A percentile compares a stretch with the other conserved stretches of the same genome.
Conservation (phyloP, 2,329 filamentous ascomycete species). For the Xylaria sp. region DNA sequence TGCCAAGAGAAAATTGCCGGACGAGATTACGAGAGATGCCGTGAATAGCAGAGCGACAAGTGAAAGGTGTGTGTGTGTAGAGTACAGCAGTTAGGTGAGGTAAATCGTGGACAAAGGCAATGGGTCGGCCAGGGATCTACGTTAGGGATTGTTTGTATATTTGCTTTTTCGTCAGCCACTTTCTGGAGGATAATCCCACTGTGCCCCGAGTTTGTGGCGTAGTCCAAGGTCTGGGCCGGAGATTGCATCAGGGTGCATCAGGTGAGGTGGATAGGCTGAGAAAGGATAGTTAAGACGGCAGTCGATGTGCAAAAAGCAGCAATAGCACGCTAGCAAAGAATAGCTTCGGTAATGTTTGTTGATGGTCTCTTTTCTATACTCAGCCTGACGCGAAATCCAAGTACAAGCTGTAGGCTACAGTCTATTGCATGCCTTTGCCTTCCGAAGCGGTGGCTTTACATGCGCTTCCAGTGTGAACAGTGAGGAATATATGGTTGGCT, state of each 20-base stretch:
- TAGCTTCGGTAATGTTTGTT: constrained; percentile 11
- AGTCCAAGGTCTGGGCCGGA: constrained; percentile 14
- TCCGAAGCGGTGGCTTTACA: neutral
- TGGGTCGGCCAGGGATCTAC: constrained; percentile 21
- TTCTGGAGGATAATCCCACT: constrained; percentile 5
- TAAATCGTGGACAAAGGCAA: neutral
- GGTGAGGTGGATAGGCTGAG: constrained; percentile 12
- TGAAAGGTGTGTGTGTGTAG: neutral
- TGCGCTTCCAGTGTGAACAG: neutral
- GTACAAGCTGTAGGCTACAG: neutral
- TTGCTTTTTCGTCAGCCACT: constrained; percentile 32
- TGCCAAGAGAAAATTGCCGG: constrained; percentile 16
- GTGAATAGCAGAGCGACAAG: constrained; percentile 3
- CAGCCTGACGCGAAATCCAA: neutral
- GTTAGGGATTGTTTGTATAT: constrained; percentile 8
- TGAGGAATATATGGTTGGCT: neutral
- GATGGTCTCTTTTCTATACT: neutral
- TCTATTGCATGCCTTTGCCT: neutral
- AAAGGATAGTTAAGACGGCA: neutral
- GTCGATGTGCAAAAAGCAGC: constrained; percentile 1
- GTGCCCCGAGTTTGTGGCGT: constrained; percentile 26
- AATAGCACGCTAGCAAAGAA: neutral
- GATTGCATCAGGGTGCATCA: constrained; percentile 20
- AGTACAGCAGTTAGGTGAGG: neutral
- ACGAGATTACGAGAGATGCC: constrained; percentile 18